Conservation (phyloP, 2,329 filamentous ascomycete genomes). For the Epicoccum sorghinum region DNA sequence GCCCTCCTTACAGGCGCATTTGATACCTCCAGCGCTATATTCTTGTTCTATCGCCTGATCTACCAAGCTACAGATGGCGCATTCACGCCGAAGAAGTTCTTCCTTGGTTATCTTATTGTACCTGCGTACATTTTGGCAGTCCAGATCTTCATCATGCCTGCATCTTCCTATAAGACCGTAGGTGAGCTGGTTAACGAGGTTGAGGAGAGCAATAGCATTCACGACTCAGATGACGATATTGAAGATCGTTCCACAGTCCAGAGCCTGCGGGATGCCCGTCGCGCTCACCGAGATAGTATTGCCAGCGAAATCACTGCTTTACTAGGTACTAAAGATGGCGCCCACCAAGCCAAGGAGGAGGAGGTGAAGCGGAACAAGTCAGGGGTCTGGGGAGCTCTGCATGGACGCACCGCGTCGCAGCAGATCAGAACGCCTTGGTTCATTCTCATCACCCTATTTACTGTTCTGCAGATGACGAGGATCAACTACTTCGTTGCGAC, state of each 20-base stretch:
- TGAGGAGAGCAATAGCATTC: slow-evolving; percentile 58
- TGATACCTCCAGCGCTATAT: slow-evolving; percentile 57
- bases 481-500: slow-evolving; percentile 97
- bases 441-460: slow-evolving; percentile 81
- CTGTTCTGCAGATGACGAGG: slow-evolving; percentile 67
- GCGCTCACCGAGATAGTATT: slow-evolving; percentile 65
- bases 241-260: slow-evolving; percentile 55
- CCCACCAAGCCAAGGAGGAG: slow-evolving; percentile 68
- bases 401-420: slow-evolving; percentile 70
- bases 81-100: slow-evolving; percentile 57
- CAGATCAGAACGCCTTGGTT: slow-evolving; percentile 87
- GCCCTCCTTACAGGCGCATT: slow-evolving; percentile 59
- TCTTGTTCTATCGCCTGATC: slow-evolving; percentile 55
- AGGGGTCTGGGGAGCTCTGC: slow-evolving; percentile 87
- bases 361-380: slow-evolving; percentile 72
- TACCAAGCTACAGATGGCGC: slow-evolving; percentile 51
- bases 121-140: slow-evolving; percentile 52
- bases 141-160: slow-evolving; percentile 56
- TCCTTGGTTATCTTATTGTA: slow-evolving; percentile 57
- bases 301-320: slow-evolving; percentile 75
- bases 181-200: slow-evolving; percentile 80
- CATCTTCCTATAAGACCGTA: slow-evolving; percentile 60
- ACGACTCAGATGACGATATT: slow-evolving; percentile 63
- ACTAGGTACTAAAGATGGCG: slow-evolving; percentile 68
- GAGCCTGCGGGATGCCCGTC: slow-evolving; percentile 60